These are phyloP conservation scores for Boletus speciosus DNA, from an alignment of 768 basidiomycete species.

Conservation along the genomic window DNA sequence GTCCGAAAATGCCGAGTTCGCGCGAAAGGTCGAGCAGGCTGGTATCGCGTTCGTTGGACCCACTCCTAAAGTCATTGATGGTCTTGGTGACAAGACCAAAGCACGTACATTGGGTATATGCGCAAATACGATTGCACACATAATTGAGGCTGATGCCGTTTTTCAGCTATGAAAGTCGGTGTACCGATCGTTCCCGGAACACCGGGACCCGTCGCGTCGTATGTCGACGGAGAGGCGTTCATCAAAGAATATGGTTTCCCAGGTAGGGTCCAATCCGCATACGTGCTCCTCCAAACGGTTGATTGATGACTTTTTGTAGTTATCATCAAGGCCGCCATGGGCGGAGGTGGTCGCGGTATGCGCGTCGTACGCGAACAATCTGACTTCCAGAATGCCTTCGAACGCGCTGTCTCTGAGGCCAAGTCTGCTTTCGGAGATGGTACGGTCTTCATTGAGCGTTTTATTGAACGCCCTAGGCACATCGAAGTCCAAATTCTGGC, in stretches of 20 bases:
- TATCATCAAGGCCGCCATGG: constrained; percentile 99
- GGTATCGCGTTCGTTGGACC: constrained; percentile 97
- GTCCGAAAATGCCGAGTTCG: constrained; percentile 95
- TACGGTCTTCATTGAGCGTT: constrained; percentile 98
- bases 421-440: constrained; percentile 97
- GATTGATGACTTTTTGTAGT: constrained; percentile 43
- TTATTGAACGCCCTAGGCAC: constrained; percentile 93
- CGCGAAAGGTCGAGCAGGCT: constrained; percentile 96
- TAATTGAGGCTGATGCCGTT: constrained; percentile 1
- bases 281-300: constrained; percentile 3
- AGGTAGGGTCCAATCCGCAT: constrained; percentile 39
- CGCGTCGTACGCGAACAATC: constrained; percentile 94
- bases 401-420: constrained; percentile 92
- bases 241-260: constrained; percentile 97
- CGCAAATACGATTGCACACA: background rate
- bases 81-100: constrained; percentile 98
- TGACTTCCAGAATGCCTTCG: constrained; percentile 84
- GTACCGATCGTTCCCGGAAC: constrained; percentile 99
- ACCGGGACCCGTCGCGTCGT: constrained; percentile 83
- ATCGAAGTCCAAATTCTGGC: constrained; percentile 97
- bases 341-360: constrained; percentile 98
- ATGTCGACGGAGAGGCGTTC: constrained; percentile 79
- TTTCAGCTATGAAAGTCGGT: constrained; percentile 76
- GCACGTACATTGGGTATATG: constrained; percentile 77
- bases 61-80: constrained; percentile 93